Evolutionary conservation across 2,329 filamentous ascomycete genomes (phyloP), one percentile per base, ranked within the genome.

Genomic region (Claviceps fusiformis): DNA sequence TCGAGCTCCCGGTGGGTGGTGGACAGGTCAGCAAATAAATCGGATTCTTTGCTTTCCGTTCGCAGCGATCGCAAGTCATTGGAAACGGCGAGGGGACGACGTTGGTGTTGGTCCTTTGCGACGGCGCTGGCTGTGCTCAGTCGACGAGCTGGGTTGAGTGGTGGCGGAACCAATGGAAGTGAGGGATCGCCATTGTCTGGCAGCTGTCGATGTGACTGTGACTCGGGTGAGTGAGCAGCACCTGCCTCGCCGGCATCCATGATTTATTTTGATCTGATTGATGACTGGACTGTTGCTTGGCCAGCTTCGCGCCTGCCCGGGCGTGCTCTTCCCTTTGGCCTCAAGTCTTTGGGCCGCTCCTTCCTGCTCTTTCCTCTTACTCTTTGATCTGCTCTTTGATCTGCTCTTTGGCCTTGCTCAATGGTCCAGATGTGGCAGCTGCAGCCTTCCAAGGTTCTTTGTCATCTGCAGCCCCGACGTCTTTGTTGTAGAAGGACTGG

Each of bases 11-110:
- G 50, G 53, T 59, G 58, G 9, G 53, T 46, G 31, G 29, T 53
- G 49, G 53, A 57, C 37, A 60, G 19, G 52, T 59, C 57, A n/a
- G 39, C 56, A 47, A 60, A 59, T 37, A 60, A 37, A 55, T 59
- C 57, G 29, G 57, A 56, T 3, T 41, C 29, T n/a, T 49, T 49
- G 45, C 57, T 57, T 43, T 50, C 54, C 31, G 41, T 19, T 37
- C 31, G 44, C 33, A n/a, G 39, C 15, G 27, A 49, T 24, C 17
- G 45, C 29, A 24, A 11, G 39, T 31, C 45, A 37, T 37, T 27
- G n/a, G 53, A 44, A 29, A 29, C 53, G 24, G 10, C 9, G 41
- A 35, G 33, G 17, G 13, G 17, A 50, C 19, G 24, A 13, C 45
- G 45, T 33, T 19, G 37, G 39, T 41, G 31, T 35, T 39, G 39